Conservation (phyloP, 1,284 basidiomycete species). For the Acaromyces ingoldii region DNA sequence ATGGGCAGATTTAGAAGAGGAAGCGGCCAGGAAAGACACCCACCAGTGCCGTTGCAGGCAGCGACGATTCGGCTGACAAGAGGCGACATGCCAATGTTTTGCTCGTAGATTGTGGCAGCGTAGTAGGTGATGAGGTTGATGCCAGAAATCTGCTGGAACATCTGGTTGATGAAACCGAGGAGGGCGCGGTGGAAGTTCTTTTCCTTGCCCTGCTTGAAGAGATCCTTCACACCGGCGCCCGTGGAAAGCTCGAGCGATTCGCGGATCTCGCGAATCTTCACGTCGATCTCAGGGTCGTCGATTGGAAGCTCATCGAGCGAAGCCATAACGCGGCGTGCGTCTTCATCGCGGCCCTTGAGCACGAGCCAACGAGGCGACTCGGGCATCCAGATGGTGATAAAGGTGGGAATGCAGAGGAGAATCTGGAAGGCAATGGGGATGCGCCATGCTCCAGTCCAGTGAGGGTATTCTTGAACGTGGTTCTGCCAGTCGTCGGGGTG, state of each 20-base stretch:
- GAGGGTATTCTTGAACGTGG: slow-evolving; percentile 6
- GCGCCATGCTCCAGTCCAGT: slow-evolving; percentile 31
- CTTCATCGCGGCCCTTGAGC: slow-evolving; percentile 33
- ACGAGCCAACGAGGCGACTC: slow-evolving; percentile 49
- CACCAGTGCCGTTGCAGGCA: slow-evolving; percentile 39
- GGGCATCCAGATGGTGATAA: slow-evolving; percentile 45
- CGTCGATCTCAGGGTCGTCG: slow-evolving; percentile 28
- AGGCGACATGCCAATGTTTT: slow-evolving; percentile 34
- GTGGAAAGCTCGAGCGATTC: slow-evolving; percentile 28
- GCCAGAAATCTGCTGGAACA: slow-evolving; percentile 44
- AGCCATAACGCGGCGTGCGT: slow-evolving; percentile 37
- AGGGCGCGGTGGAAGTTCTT: slow-evolving; percentile 46
- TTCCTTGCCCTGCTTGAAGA: slow-evolving; percentile 44
- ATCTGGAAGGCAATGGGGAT: slow-evolving; percentile 46
- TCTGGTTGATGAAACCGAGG: slow-evolving; percentile 43
- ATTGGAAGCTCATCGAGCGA: slow-evolving; percentile 36
- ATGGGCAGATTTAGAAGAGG: neutral
- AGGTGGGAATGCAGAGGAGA: slow-evolving; percentile 47
- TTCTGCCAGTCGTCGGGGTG: neutral
- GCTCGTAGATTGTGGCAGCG: slow-evolving; percentile 44
- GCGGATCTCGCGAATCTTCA: slow-evolving; percentile 38
- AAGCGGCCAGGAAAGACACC: too few species aligned
- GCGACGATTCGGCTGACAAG: slow-evolving; percentile 43
- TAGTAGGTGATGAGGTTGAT: slow-evolving; percentile 50
- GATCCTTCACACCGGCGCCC: slow-evolving; percentile 21